Evolutionary conservation across 83 land plant genomes (phyloP), one percentile per base, ranked within the genome.

Genomic region (Diphasiastrum complanatum): DNA sequence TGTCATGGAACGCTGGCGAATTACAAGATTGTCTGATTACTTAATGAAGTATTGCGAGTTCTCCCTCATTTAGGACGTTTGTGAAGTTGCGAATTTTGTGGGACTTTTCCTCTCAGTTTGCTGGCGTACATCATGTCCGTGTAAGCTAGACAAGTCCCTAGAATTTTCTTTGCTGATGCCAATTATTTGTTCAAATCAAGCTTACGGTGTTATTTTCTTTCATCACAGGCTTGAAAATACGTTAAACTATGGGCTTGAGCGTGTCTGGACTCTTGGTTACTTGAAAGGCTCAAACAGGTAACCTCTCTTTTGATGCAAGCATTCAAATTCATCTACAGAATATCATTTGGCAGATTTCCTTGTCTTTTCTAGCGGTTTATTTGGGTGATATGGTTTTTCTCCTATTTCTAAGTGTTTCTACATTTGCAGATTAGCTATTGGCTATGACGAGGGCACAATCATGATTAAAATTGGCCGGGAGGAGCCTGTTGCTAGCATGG

Each of bases 391-490:
- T 6, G 11, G 6, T 38, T 6, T 14, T 38, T 6, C 6, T 33
- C 27, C 31, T 3, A 32, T 37, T 24, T 26, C 32, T 16, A 27
- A 29, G 5, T 50, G 34, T 23, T 54, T 0, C 1, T 54, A 18
- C 22, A 33, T 14, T 33, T 71, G 24, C 71, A 89, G 96, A 75
- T 70, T 89, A 66, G 91, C 79, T 0, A 85, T 89, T 72, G 96
- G 91, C 35, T 89, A 89, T 68, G 96, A 89, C 81, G 96, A 89
- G 72, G 96, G 96, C 18, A 89, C 87, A 22, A 89, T 89, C 25
- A 85, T 89, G 91, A 80, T 89, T n/a, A 89, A 89, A 58, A 69
- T 89, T 63, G 96, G 96, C 34, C 75, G 90, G 3, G 96, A 89
- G 60, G 96, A 71, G 33, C 96, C 96, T 47, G 87, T 89, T 29